phyloP scores from a whole-genome alignment of 1,139 yeast genomes.

The Keqinozyma sinolaborantium region DNA sequence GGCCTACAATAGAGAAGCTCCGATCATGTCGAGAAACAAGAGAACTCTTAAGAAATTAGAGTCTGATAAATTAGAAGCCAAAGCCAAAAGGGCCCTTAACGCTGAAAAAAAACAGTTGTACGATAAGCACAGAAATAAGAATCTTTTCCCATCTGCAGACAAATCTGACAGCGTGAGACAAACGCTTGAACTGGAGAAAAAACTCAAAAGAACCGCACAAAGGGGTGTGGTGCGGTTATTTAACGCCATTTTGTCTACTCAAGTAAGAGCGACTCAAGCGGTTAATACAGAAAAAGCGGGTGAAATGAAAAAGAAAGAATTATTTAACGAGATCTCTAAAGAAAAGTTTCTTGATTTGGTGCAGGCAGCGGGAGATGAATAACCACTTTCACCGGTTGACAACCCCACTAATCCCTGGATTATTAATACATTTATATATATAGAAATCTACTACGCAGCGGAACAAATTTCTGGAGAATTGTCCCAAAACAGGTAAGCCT shows the following conservation, averaged over 20 bases:
- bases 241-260: constrained; percentile 87
- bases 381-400: no score
- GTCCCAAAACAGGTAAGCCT: not conserved
- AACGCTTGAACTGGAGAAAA: constrained; percentile 65
- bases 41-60: constrained; percentile 70
- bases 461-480: not conserved
- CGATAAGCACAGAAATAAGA: constrained; percentile 65
- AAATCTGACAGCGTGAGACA: constrained; percentile 52
- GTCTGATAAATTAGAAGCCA: constrained; percentile 74
- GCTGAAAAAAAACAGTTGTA: constrained; percentile 68
- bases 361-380: constrained; percentile 62
- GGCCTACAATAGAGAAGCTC: constrained; percentile 84
- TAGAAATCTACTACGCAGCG: not conserved
- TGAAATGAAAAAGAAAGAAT: constrained; percentile 50
- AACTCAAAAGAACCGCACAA: constrained; percentile 81
- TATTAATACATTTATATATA: not conserved
- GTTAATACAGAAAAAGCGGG: constrained; percentile 34
- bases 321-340: constrained; percentile 78
- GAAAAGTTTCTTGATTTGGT: constrained; percentile 88
- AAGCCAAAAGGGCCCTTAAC: constrained; percentile 70
- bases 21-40: constrained; percentile 80
- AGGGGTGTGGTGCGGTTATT: constrained; percentile 90
- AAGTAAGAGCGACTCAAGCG: constrained; percentile 52
- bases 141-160: constrained; percentile 58
- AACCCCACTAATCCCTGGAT: not conserved